Evolutionary conservation across 2,329 filamentous ascomycete genomes (phyloP).

Genomic region (Exophiala alcalophila): DNA sequence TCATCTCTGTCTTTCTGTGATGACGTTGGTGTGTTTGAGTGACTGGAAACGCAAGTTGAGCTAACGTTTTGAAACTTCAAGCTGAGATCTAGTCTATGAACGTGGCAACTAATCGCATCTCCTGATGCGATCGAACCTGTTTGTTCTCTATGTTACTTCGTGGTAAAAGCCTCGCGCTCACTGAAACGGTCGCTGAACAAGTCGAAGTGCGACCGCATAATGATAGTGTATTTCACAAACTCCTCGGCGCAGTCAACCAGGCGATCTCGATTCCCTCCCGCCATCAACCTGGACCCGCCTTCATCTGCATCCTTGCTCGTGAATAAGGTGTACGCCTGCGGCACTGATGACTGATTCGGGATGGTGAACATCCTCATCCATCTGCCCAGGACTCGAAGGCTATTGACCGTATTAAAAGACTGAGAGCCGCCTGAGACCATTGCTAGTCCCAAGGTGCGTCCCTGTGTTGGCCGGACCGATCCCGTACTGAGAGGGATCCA

Average conservation of each 20-base stretch:
- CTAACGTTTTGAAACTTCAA: no score
- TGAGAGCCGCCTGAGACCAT: constrained; percentile 65
- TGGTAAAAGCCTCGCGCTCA: constrained; percentile 44
- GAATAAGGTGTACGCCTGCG: constrained; percentile 62
- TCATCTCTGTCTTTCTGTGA: neutral
- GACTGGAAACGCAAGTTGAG: no score
- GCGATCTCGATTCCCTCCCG: constrained; percentile 57
- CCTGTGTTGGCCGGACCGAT: constrained; percentile 63
- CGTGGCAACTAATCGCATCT: neutral
- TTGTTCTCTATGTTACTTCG: neutral
- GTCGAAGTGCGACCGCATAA: constrained; percentile 61
- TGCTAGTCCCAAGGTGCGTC: no score
- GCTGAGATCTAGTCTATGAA: constrained; percentile 3
- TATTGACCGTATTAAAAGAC: constrained; percentile 66
- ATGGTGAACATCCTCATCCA: constrained; percentile 71
- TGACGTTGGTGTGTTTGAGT: neutral
- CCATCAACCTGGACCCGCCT: constrained; percentile 51
- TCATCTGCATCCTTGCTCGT: constrained; percentile 46
- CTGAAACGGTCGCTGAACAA: constrained; percentile 63
- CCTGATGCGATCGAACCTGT: neutral
- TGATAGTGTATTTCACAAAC: constrained; percentile 64
- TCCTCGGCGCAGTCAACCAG: constrained; percentile 68
- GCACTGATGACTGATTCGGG: constrained; percentile 64
- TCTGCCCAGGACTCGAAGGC: constrained; percentile 61
- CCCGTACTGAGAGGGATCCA: constrained; percentile 64